phyloP scores from a whole-genome alignment of 2,329 filamentous ascomycete genomes.

The Microcyclospora pomicola region DNA sequence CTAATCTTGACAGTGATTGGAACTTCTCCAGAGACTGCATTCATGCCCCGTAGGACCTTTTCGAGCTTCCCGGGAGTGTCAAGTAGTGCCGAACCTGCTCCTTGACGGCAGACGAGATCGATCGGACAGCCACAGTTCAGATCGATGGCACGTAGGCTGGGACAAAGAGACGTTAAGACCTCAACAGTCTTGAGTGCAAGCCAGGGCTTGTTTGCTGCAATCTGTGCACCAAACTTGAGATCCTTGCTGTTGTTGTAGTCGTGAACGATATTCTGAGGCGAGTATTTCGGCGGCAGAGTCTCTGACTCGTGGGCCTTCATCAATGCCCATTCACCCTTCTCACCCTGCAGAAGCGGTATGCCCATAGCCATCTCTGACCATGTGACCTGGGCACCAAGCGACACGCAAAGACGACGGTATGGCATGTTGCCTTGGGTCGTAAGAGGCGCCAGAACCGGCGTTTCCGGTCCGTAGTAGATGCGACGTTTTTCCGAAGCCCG shows the following conservation, averaged over 20 bases:
- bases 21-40: slow-evolving; percentile 74
- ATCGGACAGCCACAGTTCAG: slow-evolving; percentile 97
- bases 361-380: slow-evolving; percentile 99
- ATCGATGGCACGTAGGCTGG: slow-evolving; percentile 78
- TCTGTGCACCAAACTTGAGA: slow-evolving; percentile 80
- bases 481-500: slow-evolving; percentile 84
- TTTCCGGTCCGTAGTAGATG: slow-evolving; percentile 88
- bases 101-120: slow-evolving; percentile 77
- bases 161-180: slow-evolving; percentile 59
- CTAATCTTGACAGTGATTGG: slow-evolving; percentile 92
- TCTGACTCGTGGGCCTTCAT: slow-evolving; percentile 87
- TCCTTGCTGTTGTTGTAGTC: slow-evolving; percentile 74
- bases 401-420: slow-evolving; percentile 78
- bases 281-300: slow-evolving; percentile 54
- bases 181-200: slow-evolving; percentile 80
- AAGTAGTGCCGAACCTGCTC: slow-evolving; percentile 83
- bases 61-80: slow-evolving; percentile 78
- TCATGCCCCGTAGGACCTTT: slow-evolving; percentile 94
- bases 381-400: slow-evolving; percentile 79
- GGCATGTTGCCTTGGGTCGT: slow-evolving; percentile 96
- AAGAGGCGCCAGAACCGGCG: slow-evolving; percentile 80
- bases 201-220: slow-evolving; percentile 86
- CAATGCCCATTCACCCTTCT: slow-evolving; percentile 86
- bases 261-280: slow-evolving; percentile 46
- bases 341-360: slow-evolving; percentile 74